Evolutionary conservation across 73 alveolate genomes (phyloP).

Genomic region (Tetrahymena borealis): DNA sequence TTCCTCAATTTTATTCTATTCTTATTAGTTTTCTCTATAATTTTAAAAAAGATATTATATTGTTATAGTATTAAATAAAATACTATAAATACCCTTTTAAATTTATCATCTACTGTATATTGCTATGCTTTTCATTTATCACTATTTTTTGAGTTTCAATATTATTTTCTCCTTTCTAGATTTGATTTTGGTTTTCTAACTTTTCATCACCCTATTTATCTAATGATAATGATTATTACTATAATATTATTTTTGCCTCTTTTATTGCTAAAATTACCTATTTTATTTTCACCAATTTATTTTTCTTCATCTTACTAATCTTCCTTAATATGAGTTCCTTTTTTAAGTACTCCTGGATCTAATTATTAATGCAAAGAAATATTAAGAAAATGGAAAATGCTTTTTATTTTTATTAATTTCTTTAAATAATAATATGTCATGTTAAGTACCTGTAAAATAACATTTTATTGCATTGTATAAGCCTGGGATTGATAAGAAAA

Average conservation of each 20-base stretch:
- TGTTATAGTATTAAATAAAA: not conserved
- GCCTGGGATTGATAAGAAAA: not conserved
- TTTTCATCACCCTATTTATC: not conserved
- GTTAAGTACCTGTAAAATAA: not conserved
- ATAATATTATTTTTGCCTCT: not conserved
- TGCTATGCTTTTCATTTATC: not conserved
- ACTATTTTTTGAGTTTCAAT: not conserved
- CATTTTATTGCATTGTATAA: not conserved
- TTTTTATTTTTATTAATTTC: not conserved
- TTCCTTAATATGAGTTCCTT: not conserved
- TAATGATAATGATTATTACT: not conserved
- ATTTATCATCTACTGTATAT: not conserved
- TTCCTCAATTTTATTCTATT: not conserved
- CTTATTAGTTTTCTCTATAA: not conserved
- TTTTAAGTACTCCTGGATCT: not conserved
- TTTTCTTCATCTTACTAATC: not conserved
- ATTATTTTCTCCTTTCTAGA: not conserved
- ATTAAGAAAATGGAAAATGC: not conserved
- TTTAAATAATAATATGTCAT: not conserved
- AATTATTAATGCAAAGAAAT: not conserved
- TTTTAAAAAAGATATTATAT: not conserved
- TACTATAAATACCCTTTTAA: not conserved
- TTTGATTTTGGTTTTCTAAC: not conserved
- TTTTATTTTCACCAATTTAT: not conserved
- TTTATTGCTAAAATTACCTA: not conserved